Evolutionary conservation across 495 filamentous ascomycete species (phyloP).

Genomic region (Xylaria cubensis): DNA sequence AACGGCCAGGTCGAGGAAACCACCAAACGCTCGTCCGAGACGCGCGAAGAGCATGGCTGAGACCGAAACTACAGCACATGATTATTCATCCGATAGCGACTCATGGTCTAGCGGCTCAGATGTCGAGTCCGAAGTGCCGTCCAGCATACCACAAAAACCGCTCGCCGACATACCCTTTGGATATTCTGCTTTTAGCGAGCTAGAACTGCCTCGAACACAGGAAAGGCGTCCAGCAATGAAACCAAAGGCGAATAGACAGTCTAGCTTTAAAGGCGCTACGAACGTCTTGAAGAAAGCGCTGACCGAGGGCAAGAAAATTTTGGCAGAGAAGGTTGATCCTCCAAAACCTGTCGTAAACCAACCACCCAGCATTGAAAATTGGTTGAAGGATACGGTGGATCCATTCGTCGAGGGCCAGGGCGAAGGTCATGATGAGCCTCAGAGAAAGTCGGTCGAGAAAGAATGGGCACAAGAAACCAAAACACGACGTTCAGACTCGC

Average conservation of each 20-base stretch:
- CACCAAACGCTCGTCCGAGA: constrained; percentile 33
- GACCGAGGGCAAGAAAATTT: constrained; percentile 60
- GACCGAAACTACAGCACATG: constrained; percentile 28
- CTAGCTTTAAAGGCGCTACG: constrained; percentile 58
- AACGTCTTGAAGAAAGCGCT: constrained; percentile 63
- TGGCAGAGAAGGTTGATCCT: constrained; percentile 58
- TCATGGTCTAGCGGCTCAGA: constrained; percentile 41
- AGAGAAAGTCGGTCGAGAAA: constrained; percentile 29
- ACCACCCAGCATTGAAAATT: constrained; percentile 73
- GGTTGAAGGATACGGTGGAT: constrained; percentile 75
- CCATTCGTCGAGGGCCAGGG: constrained; percentile 69
- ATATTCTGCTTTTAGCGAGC: constrained; percentile 64
- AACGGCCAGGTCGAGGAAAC: constrained; percentile 28
- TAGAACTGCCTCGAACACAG: constrained; percentile 55
- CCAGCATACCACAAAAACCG: constrained; percentile 53
- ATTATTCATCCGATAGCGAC: constrained; percentile 39
- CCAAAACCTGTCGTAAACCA: constrained; percentile 54
- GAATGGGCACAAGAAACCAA: constrained; percentile 37
- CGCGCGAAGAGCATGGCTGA: constrained; percentile 32
- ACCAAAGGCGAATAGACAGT: constrained; percentile 50
- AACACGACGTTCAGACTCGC: constrained; percentile 25
- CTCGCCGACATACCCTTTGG: constrained; percentile 63
- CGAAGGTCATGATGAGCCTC: constrained; percentile 40
- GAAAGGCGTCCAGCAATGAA: constrained; percentile 44
- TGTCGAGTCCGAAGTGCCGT: constrained; percentile 41